Evolutionary conservation across 78 protist species (phyloP), one percentile per base, ranked within the genome.

Genomic region (Abeoforma whisleri): DNA sequence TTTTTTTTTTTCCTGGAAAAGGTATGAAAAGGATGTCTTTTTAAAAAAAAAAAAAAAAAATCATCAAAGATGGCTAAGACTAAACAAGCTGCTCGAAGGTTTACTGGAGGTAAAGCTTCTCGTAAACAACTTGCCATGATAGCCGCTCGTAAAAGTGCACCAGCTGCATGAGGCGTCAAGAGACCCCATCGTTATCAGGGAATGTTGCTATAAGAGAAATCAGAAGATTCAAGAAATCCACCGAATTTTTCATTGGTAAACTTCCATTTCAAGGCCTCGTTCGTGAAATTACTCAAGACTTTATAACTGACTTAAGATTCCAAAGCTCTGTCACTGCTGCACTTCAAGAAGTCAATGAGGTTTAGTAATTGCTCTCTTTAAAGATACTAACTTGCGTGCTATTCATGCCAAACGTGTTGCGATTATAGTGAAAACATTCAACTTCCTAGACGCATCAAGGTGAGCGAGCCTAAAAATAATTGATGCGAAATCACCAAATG

Each of bases 401-500:
- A 91, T 91, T 86, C 93, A 90, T 87, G 93, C 91, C 87, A 68
- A 80, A 85, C 90, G 89, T 37, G 92, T 91, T n/a, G 91, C 95
- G n/a, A 91, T 93, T 89, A 90, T 96, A 93, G 94, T 96, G 80
- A 92, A 92, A 92, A 96, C 90, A 90, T 93, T 80, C 95, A 93
- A 89, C 92, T 96, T 35, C 96, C 98, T 40, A 72, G 96, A 62
- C 88, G 96, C 79, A 92, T 96, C 91, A 96, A 73, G 98, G 98
- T 70, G 95, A 86, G 90, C 89, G 94, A 62, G 87, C 96, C 73
- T 93, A 93, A 93, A n/a, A n/a, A n/a, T n/a, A n/a, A n/a, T n/a
- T n/a, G n/a, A n/a, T n/a, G n/a, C n/a, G n/a, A n/a, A n/a, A n/a
- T n/a, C n/a, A n/a, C n/a, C n/a, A n/a, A n/a, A n/a, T n/a, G n/a